Evolutionary conservation across 768 basidiomycete species (phyloP).

Genomic region (Dioszegia aurantiaca): DNA sequence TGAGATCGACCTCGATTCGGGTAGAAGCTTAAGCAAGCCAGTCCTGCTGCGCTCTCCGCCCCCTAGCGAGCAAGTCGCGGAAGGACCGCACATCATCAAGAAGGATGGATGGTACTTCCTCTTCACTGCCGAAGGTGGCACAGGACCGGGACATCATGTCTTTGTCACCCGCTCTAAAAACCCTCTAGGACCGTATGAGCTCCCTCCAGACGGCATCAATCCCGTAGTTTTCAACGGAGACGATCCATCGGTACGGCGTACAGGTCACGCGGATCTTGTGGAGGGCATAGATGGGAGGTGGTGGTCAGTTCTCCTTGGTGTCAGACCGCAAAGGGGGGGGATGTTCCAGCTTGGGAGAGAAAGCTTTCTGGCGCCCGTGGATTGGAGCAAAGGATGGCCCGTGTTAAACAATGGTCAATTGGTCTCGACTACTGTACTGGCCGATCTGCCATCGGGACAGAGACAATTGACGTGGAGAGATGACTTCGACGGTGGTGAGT

Average conservation of each 20-base stretch:
- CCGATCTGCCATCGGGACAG: neutral
- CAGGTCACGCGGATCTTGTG: too few species aligned
- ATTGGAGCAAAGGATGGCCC: slow-evolving; percentile 44
- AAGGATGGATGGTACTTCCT: slow-evolving; percentile 51
- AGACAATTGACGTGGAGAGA: slow-evolving; percentile 7
- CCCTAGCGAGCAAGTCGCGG: too few species aligned
- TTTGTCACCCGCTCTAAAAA: slow-evolving; percentile 48
- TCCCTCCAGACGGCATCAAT: slow-evolving; percentile 13
- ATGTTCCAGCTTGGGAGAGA: slow-evolving; percentile 52
- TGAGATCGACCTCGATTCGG: too few species aligned
- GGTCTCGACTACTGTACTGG: neutral
- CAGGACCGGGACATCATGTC: slow-evolving; percentile 27
- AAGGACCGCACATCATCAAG: slow-evolving; percentile 45
- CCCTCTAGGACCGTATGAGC: slow-evolving; percentile 30
- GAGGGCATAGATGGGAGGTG: slow-evolving; percentile 51
- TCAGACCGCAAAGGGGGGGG: slow-evolving; percentile 12
- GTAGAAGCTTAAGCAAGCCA: too few species aligned
- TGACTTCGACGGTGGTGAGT: neutral
- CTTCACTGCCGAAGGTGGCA: slow-evolving; percentile 53
- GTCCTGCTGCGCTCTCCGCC: too few species aligned
- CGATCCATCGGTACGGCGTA: slow-evolving; percentile 22
- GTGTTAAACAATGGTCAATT: slow-evolving; percentile 19
- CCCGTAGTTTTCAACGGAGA: slow-evolving; percentile 30
- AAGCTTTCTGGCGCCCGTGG: slow-evolving; percentile 52
- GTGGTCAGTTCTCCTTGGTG: slow-evolving; percentile 44